Evolutionary conservation across 805 yeast species (phyloP), one percentile per base, ranked within the genome.

Genomic region (Candida alai): DNA sequence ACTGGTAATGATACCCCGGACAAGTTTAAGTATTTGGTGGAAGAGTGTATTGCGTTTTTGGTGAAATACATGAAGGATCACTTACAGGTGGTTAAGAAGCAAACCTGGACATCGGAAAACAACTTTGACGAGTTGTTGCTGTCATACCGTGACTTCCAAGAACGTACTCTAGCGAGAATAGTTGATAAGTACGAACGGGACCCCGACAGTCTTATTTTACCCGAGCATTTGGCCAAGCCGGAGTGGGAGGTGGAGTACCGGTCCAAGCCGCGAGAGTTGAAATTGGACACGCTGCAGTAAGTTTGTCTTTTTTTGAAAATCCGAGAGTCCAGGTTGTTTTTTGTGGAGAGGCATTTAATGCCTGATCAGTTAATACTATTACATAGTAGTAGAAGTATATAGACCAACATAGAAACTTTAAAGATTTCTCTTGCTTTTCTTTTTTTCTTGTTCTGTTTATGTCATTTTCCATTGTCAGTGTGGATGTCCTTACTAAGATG

Each of bases 201-300:
- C 12, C 29, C 32, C 6, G 11, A 27, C 6, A 12, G 20, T 17
- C 24, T 46, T 14, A 17, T 40, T 4, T 35, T 47, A 19, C 49
- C 49, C 5, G 36, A 34, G 8, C 39, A 37, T 11, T n/a, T 40
- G 6, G 44, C 48, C 2, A 30, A 37, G 9, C 25, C 31, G 3
- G 48, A 44, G 19, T 48, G 52, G 52, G 49, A 45, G 30, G 24
- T 25, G 9, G 33, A 30, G 10, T 43, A 42, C 25, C 25, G 46
- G 11, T 20, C 48, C 18, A n/a, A 28, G 9, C 38, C 45, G n/a
- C 25, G 19, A 15, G 36, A 28, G 30, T 36, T 34, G 18, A 13
- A 18, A 17, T 37, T 33, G 19, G 36, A 33, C 18, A n/a, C 17
- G n/a, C 24, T 21, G n/a, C n/a, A n/a, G n/a, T n/a, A n/a, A n/a